Evolutionary conservation across 352 stramenopile species (phyloP).

Genomic region (Sclerospora graminicola): DNA sequence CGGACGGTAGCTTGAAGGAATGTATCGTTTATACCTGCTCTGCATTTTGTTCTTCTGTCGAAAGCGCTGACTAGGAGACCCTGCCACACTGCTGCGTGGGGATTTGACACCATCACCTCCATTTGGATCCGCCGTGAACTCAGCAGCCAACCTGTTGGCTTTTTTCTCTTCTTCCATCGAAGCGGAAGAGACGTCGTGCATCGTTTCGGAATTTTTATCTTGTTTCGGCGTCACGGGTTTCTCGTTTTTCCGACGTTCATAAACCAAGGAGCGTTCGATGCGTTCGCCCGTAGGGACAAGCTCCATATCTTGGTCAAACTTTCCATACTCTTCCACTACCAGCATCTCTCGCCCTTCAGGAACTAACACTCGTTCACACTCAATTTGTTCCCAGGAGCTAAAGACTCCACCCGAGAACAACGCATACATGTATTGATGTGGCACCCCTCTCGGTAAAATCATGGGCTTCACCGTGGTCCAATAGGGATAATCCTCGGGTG

Average conservation of each 20-base stretch:
- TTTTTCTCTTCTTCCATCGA: constrained; percentile 1
- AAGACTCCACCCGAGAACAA: constrained; percentile 81
- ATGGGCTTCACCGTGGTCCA: constrained; percentile 92
- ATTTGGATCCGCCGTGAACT: constrained; percentile 8
- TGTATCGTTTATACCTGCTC: constrained; percentile 74
- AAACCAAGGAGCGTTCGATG: constrained; percentile 53
- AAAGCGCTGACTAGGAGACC: constrained; percentile 43
- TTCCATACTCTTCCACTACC: constrained; percentile 65
- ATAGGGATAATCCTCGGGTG: constrained; percentile 91
- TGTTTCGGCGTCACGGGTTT: constrained; percentile 8
- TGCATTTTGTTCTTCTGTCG: constrained; percentile 58
- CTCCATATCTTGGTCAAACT: constrained; percentile 52
- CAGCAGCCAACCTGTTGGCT: constrained; percentile 1
- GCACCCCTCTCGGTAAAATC: constrained; percentile 79
- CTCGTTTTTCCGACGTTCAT: constrained; percentile 31
- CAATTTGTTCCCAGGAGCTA: constrained; percentile 74
- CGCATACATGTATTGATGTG: constrained; percentile 87
- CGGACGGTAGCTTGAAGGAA: constrained; percentile 58
- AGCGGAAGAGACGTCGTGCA: neutral
- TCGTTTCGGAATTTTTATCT: neutral
- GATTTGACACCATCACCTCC: constrained; percentile 13
- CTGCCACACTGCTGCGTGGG: constrained; percentile 15
- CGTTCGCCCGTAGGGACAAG: constrained; percentile 47
- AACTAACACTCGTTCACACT: constrained; percentile 57
- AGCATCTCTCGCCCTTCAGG: constrained; percentile 74